Percentiles rank a stretch among this genome's conserved stretches.
phyloP scores from a whole-genome alignment of 2,329 filamentous ascomycete genomes.

The Colletotrichum gigasporum region DNA sequence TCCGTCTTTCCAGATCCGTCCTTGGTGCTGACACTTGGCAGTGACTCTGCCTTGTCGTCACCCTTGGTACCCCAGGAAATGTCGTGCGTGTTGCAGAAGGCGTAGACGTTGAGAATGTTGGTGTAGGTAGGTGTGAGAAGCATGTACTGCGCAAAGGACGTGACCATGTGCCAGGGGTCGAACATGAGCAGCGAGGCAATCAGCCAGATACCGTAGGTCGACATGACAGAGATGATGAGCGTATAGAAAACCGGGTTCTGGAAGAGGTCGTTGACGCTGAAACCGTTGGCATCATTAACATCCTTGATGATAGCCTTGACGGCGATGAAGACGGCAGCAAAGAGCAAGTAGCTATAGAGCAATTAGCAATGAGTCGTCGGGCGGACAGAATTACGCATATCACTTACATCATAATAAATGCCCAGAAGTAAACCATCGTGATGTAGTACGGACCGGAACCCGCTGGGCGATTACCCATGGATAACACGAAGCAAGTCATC shows the following conservation, averaged over 20 bases:
- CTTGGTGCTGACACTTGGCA: constrained; percentile 89
- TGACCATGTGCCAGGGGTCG: constrained; percentile 99
- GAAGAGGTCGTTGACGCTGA: constrained; percentile 79
- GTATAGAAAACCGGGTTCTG: constrained; percentile 91
- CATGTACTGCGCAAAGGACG: constrained; percentile 93
- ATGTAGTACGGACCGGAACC: constrained; percentile 95
- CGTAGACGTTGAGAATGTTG: constrained; percentile 98
- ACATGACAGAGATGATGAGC: constrained; percentile 89
- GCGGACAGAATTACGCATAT: no score
- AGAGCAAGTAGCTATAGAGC: constrained; percentile 80
- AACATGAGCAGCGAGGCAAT: constrained; percentile 93
- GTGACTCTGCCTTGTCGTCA: constrained; percentile 92
- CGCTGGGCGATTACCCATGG: constrained; percentile 92
- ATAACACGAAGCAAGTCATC: constrained; percentile 93
- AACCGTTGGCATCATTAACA: constrained; percentile 66
- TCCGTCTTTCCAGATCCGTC: constrained; percentile 92
- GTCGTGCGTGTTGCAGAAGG: constrained; percentile 98
- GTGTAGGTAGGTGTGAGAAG: constrained; percentile 95
- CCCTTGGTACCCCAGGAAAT: constrained; percentile 99
- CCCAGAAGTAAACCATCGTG: constrained; percentile 99
- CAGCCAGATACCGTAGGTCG: constrained; percentile 94
- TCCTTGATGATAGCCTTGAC: constrained; percentile 84
- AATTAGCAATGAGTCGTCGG: constrained; percentile 37
- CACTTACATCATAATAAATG: constrained; percentile 86
- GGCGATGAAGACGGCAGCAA: constrained; percentile 94